phyloP scores from a whole-genome alignment of 2,329 filamentous ascomycete genomes.

The Emmonsiellopsis sp. region DNA sequence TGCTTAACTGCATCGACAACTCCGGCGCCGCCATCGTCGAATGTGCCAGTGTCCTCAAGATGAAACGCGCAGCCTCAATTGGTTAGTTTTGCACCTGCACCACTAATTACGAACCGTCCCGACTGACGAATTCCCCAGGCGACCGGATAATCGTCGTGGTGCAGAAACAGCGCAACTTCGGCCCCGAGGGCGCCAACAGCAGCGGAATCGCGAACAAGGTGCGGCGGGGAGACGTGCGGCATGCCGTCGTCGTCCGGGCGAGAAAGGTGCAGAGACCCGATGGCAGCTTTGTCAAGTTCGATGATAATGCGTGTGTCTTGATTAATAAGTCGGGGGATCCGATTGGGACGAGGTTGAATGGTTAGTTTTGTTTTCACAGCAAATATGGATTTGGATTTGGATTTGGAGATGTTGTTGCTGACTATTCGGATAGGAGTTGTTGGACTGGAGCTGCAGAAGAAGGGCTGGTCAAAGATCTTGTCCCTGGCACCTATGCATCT shows the following conservation, averaged over 20 bases:
- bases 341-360: conserved; percentile 84
- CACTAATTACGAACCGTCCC: background rate
- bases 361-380: conserved; percentile 29
- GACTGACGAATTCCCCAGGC: conserved; percentile 43
- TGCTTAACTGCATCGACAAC: conserved; percentile 99
- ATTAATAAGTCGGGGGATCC: conserved; percentile 96
- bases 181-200: conserved; percentile 60
- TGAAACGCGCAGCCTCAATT: conserved; percentile 76
- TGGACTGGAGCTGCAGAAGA: conserved; percentile 76
- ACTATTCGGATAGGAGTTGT: conserved; percentile 57
- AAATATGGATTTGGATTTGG: too few species aligned
- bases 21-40: conserved; percentile 95
- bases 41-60: conserved; percentile 85
- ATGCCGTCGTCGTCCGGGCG: conserved; percentile 90
- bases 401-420: conserved; percentile 11
- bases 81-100: conserved; percentile 56
- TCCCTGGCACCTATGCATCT: conserved; percentile 82
- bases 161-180: conserved; percentile 81
- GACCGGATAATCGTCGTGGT: conserved; percentile 97
- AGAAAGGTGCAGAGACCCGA: conserved; percentile 78
- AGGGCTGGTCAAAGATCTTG: conserved; percentile 97
- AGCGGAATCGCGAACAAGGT: conserved; percentile 83
- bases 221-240: conserved; percentile 88
- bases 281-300: conserved; percentile 84
- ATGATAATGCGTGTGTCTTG: conserved; percentile 95